A percentile compares a stretch with the other conserved stretches of the same genome.
phyloP scores from a whole-genome alignment of 202 grass and related monocot genomes.

The Cymbopogon flexuosus region DNA sequence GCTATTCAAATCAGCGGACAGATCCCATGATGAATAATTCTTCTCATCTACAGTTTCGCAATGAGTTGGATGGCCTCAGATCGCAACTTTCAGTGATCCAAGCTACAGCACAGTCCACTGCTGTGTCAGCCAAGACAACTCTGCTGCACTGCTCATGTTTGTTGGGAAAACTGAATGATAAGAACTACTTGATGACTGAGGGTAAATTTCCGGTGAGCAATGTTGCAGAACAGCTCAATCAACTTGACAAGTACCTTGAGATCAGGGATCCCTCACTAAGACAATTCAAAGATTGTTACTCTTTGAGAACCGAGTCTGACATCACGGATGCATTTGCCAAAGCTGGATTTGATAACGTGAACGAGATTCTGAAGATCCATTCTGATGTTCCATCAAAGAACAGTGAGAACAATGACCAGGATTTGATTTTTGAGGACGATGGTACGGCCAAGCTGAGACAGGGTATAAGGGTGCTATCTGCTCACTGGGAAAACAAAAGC shows the following conservation, averaged over 20 bases:
- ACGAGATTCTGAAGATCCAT: constrained; percentile 35
- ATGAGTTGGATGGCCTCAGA: constrained; percentile 36
- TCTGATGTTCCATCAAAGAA: constrained; percentile 38
- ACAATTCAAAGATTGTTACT: constrained; percentile 29
- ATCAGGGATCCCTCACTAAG: constrained; percentile 30
- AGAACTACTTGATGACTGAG: constrained; percentile 15
- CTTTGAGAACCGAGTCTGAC: constrained; percentile 31
- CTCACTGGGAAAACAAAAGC: constrained; percentile 44
- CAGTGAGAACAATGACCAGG: constrained; percentile 29
- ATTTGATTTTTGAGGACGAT: constrained; percentile 40
- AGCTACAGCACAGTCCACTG: constrained; percentile 40
- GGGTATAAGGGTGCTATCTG: constrained; percentile 46
- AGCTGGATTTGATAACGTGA: neutral
- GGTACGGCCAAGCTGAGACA: constrained; percentile 39
- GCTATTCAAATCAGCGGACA: neutral
- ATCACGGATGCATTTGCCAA: constrained; percentile 26
- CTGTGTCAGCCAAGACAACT: constrained; percentile 29
- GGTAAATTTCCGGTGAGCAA: constrained; percentile 33
- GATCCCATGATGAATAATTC: neutral
- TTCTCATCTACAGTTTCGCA: constrained; percentile 19
- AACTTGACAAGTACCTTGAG: constrained; percentile 32
- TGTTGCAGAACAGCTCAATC: constrained; percentile 37
- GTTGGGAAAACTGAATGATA: constrained; percentile 33
- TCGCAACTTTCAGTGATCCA: constrained; percentile 34
- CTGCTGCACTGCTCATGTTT: constrained; percentile 33